phyloP scores from a whole-genome alignment of 768 basidiomycete species.

The Pleurotus tuber-regium region DNA sequence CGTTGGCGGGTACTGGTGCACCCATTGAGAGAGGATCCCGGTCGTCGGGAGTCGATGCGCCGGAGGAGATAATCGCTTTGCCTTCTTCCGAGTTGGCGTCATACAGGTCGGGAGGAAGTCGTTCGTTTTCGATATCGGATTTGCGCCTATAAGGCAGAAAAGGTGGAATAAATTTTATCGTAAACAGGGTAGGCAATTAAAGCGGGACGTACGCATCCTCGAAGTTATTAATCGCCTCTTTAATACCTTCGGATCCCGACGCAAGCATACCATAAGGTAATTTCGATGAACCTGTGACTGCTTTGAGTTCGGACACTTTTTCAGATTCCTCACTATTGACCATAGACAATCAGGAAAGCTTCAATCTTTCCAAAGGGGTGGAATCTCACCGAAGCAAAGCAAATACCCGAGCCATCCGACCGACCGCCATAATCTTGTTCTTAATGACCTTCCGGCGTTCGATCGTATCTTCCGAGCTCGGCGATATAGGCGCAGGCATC shows the following conservation, averaged over 20 bases:
- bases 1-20: constrained; percentile 44
- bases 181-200: not conserved
- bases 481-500: constrained; percentile 33
- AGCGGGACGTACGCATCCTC: constrained; percentile 82
- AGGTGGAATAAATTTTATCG: no score
- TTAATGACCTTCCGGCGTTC: constrained; percentile 93
- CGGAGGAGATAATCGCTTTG: constrained; percentile 54
- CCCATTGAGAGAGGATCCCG: constrained; percentile 28
- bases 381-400: constrained; percentile 84
- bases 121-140: constrained; percentile 98
- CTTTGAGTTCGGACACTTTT: constrained; percentile 95
- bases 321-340: constrained; percentile 99
- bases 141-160: constrained; percentile 78
- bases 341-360: not conserved
- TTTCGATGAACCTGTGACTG: constrained; percentile 71
- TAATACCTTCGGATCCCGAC: constrained; percentile 91
- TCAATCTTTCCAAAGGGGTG: not conserved
- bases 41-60: constrained; percentile 59
- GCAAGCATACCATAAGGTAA: constrained; percentile 84
- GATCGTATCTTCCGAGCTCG: constrained; percentile 45
- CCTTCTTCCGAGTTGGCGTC: constrained; percentile 76
- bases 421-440: constrained; percentile 98
- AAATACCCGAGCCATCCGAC: constrained; percentile 94
- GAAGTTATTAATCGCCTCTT: constrained; percentile 89
- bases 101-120: constrained; percentile 93